Percentiles rank a stretch among this genome's conserved stretches.
Conservation (phyloP, 2,329 filamentous ascomycete species). For the Ceratocystis eucalypticola region DNA sequence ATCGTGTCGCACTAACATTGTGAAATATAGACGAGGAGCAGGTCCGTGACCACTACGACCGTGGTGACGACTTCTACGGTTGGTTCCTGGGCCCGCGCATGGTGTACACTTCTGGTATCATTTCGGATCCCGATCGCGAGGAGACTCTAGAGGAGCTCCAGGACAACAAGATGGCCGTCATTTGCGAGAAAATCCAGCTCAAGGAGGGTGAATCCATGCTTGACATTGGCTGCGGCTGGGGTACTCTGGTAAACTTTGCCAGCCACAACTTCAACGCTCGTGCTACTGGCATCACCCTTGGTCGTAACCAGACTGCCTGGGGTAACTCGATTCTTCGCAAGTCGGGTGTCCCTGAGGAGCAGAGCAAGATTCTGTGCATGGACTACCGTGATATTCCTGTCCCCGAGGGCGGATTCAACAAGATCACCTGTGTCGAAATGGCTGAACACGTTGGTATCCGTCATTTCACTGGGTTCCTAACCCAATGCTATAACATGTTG, state of each 20-base stretch:
- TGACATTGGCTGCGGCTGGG: slow-evolving; percentile 97
- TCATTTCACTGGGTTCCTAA: slow-evolving; percentile 67
- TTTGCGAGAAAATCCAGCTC: slow-evolving; percentile 89
- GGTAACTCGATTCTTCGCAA: slow-evolving; percentile 81
- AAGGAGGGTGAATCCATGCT: slow-evolving; percentile 70
- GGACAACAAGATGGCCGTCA: slow-evolving; percentile 90
- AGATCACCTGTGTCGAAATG: slow-evolving; percentile 97
- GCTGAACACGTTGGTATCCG: slow-evolving; percentile 95
- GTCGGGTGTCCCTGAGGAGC: slow-evolving; percentile 67
- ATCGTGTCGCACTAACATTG: neutral
- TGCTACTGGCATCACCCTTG: slow-evolving; percentile 82
- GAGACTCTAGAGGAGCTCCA: slow-evolving; percentile 90
- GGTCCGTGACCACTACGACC: slow-evolving; percentile 94
- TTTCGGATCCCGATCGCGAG: slow-evolving; percentile 74
- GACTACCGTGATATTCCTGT: slow-evolving; percentile 86
- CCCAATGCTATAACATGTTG: slow-evolving; percentile 86
- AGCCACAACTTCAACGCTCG: slow-evolving; percentile 80
- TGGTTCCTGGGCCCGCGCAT: slow-evolving; percentile 98
- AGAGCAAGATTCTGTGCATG: slow-evolving; percentile 87
- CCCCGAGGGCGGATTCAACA: slow-evolving; percentile 44
- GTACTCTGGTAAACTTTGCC: slow-evolving; percentile 85
- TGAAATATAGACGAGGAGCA: slow-evolving; percentile 61
- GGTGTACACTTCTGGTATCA: slow-evolving; percentile 95
- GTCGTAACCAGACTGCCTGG: slow-evolving; percentile 93
- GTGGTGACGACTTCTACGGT: slow-evolving; percentile 94